Conservation (phyloP, 2,329 filamentous ascomycete species). For the Aulographum hederae region DNA sequence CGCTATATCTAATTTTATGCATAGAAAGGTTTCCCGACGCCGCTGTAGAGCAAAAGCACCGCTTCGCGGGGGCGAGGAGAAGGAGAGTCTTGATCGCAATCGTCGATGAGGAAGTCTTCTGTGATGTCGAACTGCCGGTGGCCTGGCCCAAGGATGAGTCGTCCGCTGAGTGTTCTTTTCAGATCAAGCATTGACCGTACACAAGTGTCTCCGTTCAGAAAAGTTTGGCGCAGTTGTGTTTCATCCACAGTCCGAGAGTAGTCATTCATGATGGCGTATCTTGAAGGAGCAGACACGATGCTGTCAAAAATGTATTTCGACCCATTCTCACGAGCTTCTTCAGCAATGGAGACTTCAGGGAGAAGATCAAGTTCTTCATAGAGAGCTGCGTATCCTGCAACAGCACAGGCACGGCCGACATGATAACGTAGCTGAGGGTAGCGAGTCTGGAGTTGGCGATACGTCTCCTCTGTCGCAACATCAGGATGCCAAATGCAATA, state of each 20-base stretch:
- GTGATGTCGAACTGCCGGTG: conserved; percentile 15
- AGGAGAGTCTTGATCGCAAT: too few species aligned
- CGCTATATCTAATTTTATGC: too few species aligned
- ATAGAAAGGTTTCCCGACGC: too few species aligned
- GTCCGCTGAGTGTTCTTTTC: too few species aligned
- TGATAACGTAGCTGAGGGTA: conserved; percentile 18
- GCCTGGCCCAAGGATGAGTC: too few species aligned
- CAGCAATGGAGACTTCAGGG: conserved; percentile 21
- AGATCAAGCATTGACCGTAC: conserved; percentile 11
- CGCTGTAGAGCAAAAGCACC: too few species aligned
- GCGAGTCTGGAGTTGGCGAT: conserved; percentile 13
- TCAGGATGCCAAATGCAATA: conserved; percentile 27
- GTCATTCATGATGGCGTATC: conserved; percentile 18
- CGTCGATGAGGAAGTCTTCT: conserved; percentile 12
- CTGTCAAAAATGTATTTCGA: conserved; percentile 12
- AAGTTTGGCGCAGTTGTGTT: conserved; percentile 3
- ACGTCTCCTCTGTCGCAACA: conserved; percentile 17
- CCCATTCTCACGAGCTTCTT: conserved; percentile 18
- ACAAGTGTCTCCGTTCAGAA: conserved; percentile 19
- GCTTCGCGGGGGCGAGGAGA: too few species aligned
- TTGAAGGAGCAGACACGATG: background rate
- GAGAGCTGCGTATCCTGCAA: conserved; percentile 17
- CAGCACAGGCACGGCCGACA: conserved; percentile 23
- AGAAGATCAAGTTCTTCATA: conserved; percentile 19
- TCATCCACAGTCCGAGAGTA: conserved; percentile 11